Evolutionary conservation across 371 early-diverging fungal genomes (phyloP), one percentile per base, ranked within the genome.

Genomic region (Coemansia sp.): DNA sequence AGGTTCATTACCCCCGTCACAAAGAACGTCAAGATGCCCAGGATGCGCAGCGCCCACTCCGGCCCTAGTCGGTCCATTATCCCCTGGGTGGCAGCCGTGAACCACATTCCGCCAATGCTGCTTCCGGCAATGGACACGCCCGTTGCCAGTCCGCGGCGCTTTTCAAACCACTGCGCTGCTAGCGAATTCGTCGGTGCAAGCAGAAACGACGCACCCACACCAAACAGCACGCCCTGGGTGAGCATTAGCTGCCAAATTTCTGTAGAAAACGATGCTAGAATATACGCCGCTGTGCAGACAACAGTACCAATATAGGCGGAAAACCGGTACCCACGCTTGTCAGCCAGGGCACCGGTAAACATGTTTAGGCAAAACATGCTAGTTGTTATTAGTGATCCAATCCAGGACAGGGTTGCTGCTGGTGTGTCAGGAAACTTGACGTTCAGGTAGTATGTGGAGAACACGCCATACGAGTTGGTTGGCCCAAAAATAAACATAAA

Each of bases 91-190:
- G 81, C 78, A 10, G 84, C 83, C 11, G 86, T 79, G 13, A 86
- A 67, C 39, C 77, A 58, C 39, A 89, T 72, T 30, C 90, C 90
- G 55, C 90, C 90, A 30, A 88, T 59, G 59, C 88, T 88, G 13
- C 86, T 83, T 4, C 92, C 89, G 9, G 87, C 81, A 63, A 88
- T 84, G 13, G 88, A 85, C 7, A 91, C 62, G 16, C 91, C 93
- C 13, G 87, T 83, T 1, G 91, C 91, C 36, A 89, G 61, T 0
- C 88, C 89, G 20, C 90, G 83, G 41, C 79, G 64, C 49, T 80
- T 82, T 50, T 75, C 62, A 58, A 90, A 92, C 87, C 88, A 91
- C 58, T 90, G 87, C 30, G 85, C 79, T 1, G 87, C 84, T 4
- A 88, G 81, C 5, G 84, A 78, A 11, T 90, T 74, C 39, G 84